Base-by-base conservation (phyloP, 2,329 filamentous ascomycete genomes). In the Talaromyces sp. region DNA sequence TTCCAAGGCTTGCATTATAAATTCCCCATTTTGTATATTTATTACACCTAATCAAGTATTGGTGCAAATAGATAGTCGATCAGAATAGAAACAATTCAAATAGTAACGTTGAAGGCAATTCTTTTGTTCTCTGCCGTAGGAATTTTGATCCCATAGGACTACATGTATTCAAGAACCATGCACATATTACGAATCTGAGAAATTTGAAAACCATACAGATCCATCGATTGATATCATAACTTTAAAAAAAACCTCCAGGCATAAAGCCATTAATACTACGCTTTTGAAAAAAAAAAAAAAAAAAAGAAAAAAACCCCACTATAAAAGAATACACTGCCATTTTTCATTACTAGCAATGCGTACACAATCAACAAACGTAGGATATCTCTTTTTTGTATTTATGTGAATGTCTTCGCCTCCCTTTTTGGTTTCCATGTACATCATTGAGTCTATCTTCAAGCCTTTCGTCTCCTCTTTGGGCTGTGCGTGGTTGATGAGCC, bases 391-490 rank as follows among this genome's bases (percentile, higher is more conserved):
- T 18, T 47, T 47, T 27, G 30, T 53, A 53, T 30, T 28, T 28
- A 53, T 53, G 3, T 18, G 50, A 23, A 27, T 27, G 6, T 16
- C 18, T 14, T 18, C 27, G 28, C 50, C 28, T 16, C 31, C 7
- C 31, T n/a, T 53, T 51, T 8, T 27, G 7, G n/a, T 5, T 28
- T 5, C 40, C n/a, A 6, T 10, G 12, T 42, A 18, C 6, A n/a
- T 42, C 3, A 42, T 12, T 42, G 40, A 10, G 5, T 53, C 28
- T 31, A 53, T 53, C 16, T 30, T 59, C 44, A 62, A 27, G 42
- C 52, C 40, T 51, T 62, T 6, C 52, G 28, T 7, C 57, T 53
- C 34, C 61, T 30, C 34, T 62, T 62, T 18, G 61, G 61, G 31
- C 61, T 62, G 7, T 62, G 61, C 23, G 18, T 59, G 44, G 23